Percentiles rank a stretch among this genome's conserved stretches.
Conservation (phyloP, 257 asterid genomes). For the Nicotiana paniculata region DNA sequence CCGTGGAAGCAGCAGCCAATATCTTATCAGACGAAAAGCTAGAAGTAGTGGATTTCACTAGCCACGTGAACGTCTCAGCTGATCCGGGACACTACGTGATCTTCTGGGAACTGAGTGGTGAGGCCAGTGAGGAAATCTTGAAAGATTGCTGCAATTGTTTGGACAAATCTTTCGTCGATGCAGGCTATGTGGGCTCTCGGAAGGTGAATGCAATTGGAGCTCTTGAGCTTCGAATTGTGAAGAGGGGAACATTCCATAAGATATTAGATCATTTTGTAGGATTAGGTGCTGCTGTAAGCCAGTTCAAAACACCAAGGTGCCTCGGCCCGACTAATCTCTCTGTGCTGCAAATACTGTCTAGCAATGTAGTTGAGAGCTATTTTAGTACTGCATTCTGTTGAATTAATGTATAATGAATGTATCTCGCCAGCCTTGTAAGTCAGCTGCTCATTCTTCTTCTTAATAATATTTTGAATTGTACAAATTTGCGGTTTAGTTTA, state of each 20-base stretch:
- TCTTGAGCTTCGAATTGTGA: slow-evolving; percentile 61
- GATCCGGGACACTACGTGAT: slow-evolving; percentile 77
- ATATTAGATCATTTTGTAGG: slow-evolving; percentile 84
- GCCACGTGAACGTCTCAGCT: slow-evolving; percentile 47
- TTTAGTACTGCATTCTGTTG: slow-evolving; percentile 49
- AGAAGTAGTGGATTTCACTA: slow-evolving; percentile 84
- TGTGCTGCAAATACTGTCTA: slow-evolving; percentile 55
- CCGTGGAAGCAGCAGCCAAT: slow-evolving; percentile 68
- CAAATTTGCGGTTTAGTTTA: background rate
- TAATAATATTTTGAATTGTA: background rate
- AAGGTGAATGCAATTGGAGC: slow-evolving; percentile 54
- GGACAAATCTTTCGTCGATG: slow-evolving; percentile 65
- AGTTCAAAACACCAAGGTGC: slow-evolving; percentile 91
- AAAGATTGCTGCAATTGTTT: slow-evolving; percentile 82
- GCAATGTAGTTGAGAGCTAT: slow-evolving; percentile 52
- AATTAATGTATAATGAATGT: background rate
- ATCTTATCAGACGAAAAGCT: slow-evolving; percentile 49
- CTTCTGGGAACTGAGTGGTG: slow-evolving; percentile 77
- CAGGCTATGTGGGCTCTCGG: slow-evolving; percentile 75
- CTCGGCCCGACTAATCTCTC: slow-evolving; percentile 48
- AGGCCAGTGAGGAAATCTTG: slow-evolving; percentile 39
- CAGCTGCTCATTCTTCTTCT: background rate
- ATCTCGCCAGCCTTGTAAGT: background rate
- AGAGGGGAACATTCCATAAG: slow-evolving; percentile 77
- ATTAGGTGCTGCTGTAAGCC: slow-evolving; percentile 91